These are phyloP conservation scores for Arthrobotrys entomopaga DNA, from an alignment of 2,329 filamentous ascomycete species.

Conservation along the genomic window DNA sequence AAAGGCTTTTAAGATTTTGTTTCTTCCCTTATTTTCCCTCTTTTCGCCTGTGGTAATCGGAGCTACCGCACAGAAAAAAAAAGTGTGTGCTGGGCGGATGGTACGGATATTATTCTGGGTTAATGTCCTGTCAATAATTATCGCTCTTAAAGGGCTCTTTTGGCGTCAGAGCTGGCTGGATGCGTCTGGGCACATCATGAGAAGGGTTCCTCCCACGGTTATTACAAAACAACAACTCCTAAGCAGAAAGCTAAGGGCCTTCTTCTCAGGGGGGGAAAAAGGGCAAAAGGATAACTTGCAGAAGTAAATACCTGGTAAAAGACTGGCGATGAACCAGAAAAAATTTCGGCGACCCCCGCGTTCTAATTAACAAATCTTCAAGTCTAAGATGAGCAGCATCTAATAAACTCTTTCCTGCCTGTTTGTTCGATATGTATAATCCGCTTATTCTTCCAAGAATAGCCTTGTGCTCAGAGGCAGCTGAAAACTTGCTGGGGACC, in stretches of 20 bases:
- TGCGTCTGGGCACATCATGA: constrained; percentile 33
- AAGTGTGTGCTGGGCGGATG: constrained; percentile 22
- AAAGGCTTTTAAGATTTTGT: constrained; percentile 30
- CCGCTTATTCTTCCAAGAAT: constrained; percentile 55
- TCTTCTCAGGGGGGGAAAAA: constrained; percentile 16
- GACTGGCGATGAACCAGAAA: constrained; percentile 42
- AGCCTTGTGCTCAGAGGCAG: constrained; percentile 53
- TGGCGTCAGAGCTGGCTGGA: constrained; percentile 43
- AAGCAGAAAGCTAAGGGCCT: constrained; percentile 16
- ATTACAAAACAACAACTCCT: constrained; percentile 53
- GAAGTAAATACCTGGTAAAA: constrained; percentile 52
- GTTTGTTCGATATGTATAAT: constrained; percentile 31
- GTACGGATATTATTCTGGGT: constrained; percentile 44
- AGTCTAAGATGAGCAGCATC: constrained; percentile 46
- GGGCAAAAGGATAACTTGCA: constrained; percentile 22
- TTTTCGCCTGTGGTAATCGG: constrained; percentile 31
- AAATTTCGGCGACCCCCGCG: constrained; percentile 47
- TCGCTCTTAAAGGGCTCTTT: constrained; percentile 52
- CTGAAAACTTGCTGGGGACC: constrained; percentile 47
- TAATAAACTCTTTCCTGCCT: constrained; percentile 46
- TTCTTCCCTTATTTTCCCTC: constrained; percentile 13
- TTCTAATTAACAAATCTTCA: constrained; percentile 23
- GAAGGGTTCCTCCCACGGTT: constrained; percentile 42
- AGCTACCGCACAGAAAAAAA: constrained; percentile 25
- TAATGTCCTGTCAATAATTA: constrained; percentile 50